These are phyloP conservation scores for Chalciporus pseudorubinellus DNA, from an alignment of 768 basidiomycete species.

Conservation along the genomic window DNA sequence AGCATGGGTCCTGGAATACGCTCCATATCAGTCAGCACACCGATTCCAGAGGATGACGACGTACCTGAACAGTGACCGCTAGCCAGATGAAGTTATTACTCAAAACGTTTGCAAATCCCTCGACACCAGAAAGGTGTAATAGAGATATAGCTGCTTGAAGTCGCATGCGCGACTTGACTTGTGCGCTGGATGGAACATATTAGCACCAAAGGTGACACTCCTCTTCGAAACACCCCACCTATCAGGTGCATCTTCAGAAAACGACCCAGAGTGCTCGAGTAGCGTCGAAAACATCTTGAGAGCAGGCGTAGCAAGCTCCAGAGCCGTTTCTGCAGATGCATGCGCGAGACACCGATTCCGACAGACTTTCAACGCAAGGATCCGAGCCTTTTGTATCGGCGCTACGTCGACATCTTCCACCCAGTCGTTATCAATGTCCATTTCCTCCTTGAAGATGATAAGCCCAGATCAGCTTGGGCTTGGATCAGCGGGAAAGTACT, in stretches of 20 bases:
- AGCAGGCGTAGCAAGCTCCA: conserved; percentile 71
- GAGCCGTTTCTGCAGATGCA: conserved; percentile 52
- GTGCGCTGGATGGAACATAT: conserved; percentile 40
- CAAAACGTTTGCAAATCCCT: conserved; percentile 56
- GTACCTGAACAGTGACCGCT: conserved; percentile 74
- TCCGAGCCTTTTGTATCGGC: conserved; percentile 60
- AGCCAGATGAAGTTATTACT: conserved; percentile 62
- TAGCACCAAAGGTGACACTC: conserved; percentile 6
- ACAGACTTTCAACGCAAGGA: conserved; percentile 77
- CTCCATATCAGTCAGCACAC: neutral
- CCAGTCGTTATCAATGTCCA: conserved; percentile 74
- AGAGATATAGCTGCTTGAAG: conserved; percentile 80
- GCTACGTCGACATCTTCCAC: conserved; percentile 61
- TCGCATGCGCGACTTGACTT: conserved; percentile 73
- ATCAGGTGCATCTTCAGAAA: conserved; percentile 52
- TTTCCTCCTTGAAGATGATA: conserved; percentile 43
- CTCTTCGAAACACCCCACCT: conserved; percentile 38
- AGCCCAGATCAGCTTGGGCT: neutral
- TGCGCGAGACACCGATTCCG: conserved; percentile 78
- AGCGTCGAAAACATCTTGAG: conserved; percentile 72
- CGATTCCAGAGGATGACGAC: conserved; percentile 12
- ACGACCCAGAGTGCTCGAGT: conserved; percentile 66
- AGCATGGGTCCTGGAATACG: conserved; percentile 72
- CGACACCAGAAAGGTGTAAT: conserved; percentile 68
- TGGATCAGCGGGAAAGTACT: neutral